Evolutionary conservation across 1,139 yeast species (phyloP).

Genomic region (Hansenula lynferdii): DNA sequence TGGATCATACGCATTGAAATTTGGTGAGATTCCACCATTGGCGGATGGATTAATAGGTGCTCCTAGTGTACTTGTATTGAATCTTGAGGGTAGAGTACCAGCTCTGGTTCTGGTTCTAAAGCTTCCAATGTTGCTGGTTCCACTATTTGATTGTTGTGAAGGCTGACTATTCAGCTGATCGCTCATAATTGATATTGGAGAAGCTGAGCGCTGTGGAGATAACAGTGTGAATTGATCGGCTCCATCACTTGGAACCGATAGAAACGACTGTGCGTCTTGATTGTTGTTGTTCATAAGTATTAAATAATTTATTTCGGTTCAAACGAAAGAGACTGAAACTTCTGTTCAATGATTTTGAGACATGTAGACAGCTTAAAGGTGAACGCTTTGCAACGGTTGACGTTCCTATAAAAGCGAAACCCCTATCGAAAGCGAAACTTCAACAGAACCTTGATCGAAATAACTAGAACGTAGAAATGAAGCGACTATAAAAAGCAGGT

Average conservation of each 20-base stretch:
- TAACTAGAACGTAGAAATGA: too few species aligned
- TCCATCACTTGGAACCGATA: constrained; percentile 13
- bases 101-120: constrained; percentile 45
- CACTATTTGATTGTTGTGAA: constrained; percentile 3
- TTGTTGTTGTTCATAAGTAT: constrained; percentile 6
- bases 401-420: too few species aligned
- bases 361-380: too few species aligned
- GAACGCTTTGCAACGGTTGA: too few species aligned
- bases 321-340: too few species aligned
- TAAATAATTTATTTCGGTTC: too few species aligned
- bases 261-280: constrained; percentile 17
- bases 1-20: constrained; percentile 27
- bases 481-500: too few species aligned
- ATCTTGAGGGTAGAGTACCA: constrained; percentile 51
- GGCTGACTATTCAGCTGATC: constrained; percentile 8
- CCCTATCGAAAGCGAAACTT: too few species aligned
- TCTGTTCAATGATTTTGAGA: too few species aligned
- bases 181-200: constrained; percentile 20
- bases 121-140: constrained; percentile 25
- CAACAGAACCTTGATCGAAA: too few species aligned
- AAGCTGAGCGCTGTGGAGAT: constrained; percentile 22
- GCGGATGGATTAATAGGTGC: not conserved
- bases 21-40: constrained; percentile 9
- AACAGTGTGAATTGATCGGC: constrained; percentile 14
- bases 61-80: constrained; percentile 17